Percentiles rank a stretch among this genome's conserved stretches.
Conservation (phyloP, 192 early-diverging fungal genomes). For the Umbelopsis vinacea region DNA sequence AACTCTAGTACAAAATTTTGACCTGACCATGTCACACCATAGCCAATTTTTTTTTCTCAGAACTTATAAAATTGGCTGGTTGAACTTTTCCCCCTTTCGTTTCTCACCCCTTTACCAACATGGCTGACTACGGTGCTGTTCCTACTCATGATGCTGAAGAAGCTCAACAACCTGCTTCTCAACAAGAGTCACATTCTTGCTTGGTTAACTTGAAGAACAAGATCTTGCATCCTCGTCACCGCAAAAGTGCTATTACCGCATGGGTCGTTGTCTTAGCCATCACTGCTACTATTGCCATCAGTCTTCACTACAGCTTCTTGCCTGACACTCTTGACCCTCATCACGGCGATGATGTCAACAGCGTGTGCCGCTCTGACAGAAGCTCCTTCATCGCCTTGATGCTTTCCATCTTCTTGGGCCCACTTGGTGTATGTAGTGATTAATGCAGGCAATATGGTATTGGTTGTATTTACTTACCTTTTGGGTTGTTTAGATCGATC, state of each 20-base stretch:
- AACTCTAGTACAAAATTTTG: no score
- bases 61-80: neutral
- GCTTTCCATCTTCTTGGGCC: conserved; percentile 56
- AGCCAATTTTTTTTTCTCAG: conserved; percentile 2
- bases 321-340: conserved; percentile 4
- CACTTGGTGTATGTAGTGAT: conserved; percentile 38
- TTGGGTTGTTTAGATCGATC: conserved; percentile 43
- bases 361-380: conserved; percentile 50
- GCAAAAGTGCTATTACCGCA: conserved; percentile 26
- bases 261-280: conserved; percentile 37
- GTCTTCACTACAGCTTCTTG: conserved; percentile 27
- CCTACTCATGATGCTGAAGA: conserved; percentile 35
- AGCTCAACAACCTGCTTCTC: conserved; percentile 20
- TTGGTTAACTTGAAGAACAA: conserved; percentile 30
- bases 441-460: neutral
- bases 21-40: neutral
- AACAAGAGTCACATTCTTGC: conserved; percentile 2
- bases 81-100: neutral
- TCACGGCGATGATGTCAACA: conserved; percentile 16
- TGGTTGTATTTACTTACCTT: neutral
- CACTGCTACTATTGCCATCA: conserved; percentile 33
- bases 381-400: conserved; percentile 52
- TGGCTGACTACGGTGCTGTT: conserved; percentile 39
- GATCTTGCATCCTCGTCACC: conserved; percentile 32
- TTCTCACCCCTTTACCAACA: neutral